Base-by-base conservation (phyloP, 805 yeast species). In the Yamadazyma ubonensis region DNA sequence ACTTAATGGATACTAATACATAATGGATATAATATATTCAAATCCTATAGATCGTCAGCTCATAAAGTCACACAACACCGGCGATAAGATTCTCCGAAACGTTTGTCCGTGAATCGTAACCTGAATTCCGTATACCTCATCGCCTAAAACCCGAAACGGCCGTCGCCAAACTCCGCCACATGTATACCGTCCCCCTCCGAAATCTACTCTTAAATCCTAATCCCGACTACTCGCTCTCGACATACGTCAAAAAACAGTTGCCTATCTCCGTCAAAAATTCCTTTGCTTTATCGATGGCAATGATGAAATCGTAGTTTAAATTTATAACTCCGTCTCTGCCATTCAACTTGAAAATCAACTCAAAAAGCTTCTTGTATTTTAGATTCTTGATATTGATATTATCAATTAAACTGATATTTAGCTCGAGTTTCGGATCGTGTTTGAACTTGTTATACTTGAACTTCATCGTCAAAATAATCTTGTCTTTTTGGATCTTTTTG, bases 221-320 rank as follows among this genome's bases (percentile, higher is more conserved):
- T 6, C 26, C 3, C 12, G 4, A 10, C 8, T 19, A 21, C 40
- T 29, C 44, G 2, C 6, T 11, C 19, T 46, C 48, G 3, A 44
- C 38, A 30, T 42, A 47, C 15, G 38, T 33, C 5, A 45, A 33
- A 38, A 64, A 65, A 30, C 61, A 54, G 18, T 59, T 54, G 4
- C 63, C 52, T 11, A 67, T 57, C 35, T 55, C 55, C 5, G 45
- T 40, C 63, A 67, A 57, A 29, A 65, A 51, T 18, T 58, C 55
- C 31, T 59, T 55, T 26, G 65, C 50, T 20, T 57, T 38, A 10
- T 41, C 37, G 8, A 56, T 40, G 27, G 57, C 55, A 19, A 65
- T 55, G 39, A 67, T 57, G 39, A 62, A 67, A 42, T 67, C 73
- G 37, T 63, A 65, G 45, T 65, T 65, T 43, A 67, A 59, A 42